Conservation (phyloP, 352 stramenopile genomes). For the Globisporangium splendens region DNA sequence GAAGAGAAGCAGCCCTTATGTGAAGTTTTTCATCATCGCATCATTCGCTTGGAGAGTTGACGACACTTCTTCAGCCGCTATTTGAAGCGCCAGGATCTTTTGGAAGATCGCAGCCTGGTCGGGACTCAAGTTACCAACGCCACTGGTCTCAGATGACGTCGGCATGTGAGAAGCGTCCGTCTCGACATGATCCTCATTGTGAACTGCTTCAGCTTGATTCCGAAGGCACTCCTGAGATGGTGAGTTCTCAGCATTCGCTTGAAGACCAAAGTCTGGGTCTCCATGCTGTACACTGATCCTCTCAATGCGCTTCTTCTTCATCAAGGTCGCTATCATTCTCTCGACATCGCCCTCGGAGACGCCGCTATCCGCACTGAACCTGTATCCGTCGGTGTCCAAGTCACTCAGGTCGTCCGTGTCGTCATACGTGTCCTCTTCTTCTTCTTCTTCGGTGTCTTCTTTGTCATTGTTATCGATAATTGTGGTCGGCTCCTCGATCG, state of each 20-base stretch:
- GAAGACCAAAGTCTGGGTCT: no score
- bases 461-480: background rate
- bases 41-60: conserved; percentile 39
- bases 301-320: background rate
- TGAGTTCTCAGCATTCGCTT: no score
- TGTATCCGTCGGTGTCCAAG: background rate
- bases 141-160: background rate
- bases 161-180: background rate
- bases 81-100: conserved; percentile 40
- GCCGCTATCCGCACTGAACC: background rate
- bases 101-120: conserved; percentile 17
- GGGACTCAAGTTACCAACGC: background rate
- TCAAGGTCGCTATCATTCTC: background rate
- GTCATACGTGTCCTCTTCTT: background rate
- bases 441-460: conserved; percentile 1
- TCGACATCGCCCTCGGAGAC: conserved; percentile 2
- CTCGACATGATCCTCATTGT: no score
- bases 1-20: background rate
- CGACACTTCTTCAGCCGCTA: conserved; percentile 32
- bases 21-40: conserved; percentile 24
- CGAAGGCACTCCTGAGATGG: background rate
- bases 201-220: no score
- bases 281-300: no score
- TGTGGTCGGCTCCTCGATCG: background rate
- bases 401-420: conserved; percentile 2